A percentile compares a stretch with the other conserved stretches of the same genome.
Conservation (phyloP, 495 filamentous ascomycete species). For the Aspergillus sclerotioniger region DNA sequence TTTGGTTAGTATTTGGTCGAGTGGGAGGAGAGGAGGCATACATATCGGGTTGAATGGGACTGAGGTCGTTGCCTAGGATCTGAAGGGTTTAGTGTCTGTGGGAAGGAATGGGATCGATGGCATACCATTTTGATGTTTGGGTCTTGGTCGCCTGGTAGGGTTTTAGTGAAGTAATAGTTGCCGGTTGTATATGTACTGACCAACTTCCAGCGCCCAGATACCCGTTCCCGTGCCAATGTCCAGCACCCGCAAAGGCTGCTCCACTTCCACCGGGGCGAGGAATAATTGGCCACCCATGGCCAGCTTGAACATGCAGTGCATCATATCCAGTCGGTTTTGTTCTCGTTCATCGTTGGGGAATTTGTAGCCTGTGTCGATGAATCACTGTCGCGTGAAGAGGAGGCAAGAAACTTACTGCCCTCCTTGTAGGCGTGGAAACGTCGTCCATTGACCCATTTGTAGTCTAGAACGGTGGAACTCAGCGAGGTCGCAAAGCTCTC, state of each 20-base stretch:
- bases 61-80: slow-evolving; percentile 28
- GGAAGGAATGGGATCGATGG: not conserved
- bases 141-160: not conserved
- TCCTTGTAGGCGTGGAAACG: slow-evolving; percentile 11
- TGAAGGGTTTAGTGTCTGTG: not conserved
- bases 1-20: not conserved
- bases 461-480: not conserved
- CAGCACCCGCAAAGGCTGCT: slow-evolving; percentile 33
- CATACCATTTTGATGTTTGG: not conserved
- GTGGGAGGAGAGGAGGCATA: not conserved
- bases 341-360: slow-evolving; percentile 30
- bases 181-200: too few species aligned
- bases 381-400: too few species aligned
- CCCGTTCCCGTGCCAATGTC: slow-evolving; percentile 49
- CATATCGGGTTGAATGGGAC: slow-evolving; percentile 31
- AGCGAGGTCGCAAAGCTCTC: slow-evolving; percentile 8
- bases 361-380: slow-evolving; percentile 1
- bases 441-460: slow-evolving; percentile 9
- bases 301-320: slow-evolving; percentile 33
- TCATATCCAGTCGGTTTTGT: slow-evolving; percentile 26
- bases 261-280: slow-evolving; percentile 35
- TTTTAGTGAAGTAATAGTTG: too few species aligned
- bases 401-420: not conserved
- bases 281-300: slow-evolving; percentile 28
- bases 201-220: slow-evolving; percentile 51